Conservation (phyloP, 805 yeast species). For the Pichia eremophila region DNA sequence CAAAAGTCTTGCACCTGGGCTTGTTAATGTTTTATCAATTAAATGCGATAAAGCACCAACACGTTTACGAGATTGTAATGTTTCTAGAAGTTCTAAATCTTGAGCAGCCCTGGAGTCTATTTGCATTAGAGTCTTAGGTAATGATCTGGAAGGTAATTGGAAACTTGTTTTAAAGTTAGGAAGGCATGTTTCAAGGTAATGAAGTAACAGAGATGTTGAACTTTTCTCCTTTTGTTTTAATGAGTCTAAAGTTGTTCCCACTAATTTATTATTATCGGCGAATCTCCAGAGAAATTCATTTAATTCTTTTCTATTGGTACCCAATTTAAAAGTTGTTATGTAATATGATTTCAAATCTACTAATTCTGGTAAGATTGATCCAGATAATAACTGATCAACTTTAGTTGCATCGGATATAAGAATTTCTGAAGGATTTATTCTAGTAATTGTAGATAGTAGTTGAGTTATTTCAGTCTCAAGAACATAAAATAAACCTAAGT, state of each 20-base stretch:
- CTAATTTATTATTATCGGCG: conserved; percentile 23
- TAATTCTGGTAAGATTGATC: conserved; percentile 48
- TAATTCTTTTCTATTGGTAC: conserved; percentile 32
- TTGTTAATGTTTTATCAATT: conserved; percentile 65
- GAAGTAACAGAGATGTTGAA: conserved; percentile 53
- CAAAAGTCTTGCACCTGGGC: conserved; percentile 73
- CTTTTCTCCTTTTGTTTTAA: conserved; percentile 41
- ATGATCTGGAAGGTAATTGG: conserved; percentile 54
- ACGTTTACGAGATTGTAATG: conserved; percentile 46
- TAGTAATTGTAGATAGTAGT: conserved; percentile 59
- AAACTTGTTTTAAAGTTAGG: conserved; percentile 59
- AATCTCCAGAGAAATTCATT: conserved; percentile 32
- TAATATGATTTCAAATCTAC: conserved; percentile 52
- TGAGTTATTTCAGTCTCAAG: conserved; percentile 54
- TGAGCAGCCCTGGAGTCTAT: conserved; percentile 74
- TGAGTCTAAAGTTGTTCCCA: conserved; percentile 20
- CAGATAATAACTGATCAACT: conserved; percentile 30
- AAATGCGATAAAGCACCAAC: conserved; percentile 66
- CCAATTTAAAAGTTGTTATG: conserved; percentile 41
- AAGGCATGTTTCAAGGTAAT: conserved; percentile 63
- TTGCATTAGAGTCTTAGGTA: conserved; percentile 48
- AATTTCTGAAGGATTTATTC: conserved; percentile 78
- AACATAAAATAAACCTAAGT: conserved; percentile 69
- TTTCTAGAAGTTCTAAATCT: conserved; percentile 60
- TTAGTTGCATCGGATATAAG: conserved; percentile 43